Evolutionary conservation across 2,329 filamentous ascomycete species (phyloP).

Genomic region (Arthrobotrys pseudoclavata): DNA sequence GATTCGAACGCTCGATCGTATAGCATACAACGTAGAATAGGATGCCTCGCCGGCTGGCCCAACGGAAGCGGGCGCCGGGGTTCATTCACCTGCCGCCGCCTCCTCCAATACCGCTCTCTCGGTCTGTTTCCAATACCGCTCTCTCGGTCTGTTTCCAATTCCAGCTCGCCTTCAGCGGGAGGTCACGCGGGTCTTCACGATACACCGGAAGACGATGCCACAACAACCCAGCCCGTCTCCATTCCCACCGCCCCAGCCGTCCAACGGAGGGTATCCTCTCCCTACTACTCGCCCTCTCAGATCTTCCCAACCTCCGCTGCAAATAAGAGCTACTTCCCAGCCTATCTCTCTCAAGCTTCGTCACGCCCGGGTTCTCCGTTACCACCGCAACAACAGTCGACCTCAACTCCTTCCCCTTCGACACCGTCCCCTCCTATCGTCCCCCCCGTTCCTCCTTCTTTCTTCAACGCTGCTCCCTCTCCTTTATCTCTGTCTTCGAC

Average conservation of each 20-base stretch:
- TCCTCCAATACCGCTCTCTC: slow-evolving; percentile 5
- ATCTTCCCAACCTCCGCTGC: slow-evolving; percentile 32
- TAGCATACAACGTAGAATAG: neutral
- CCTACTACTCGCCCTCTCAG: slow-evolving; percentile 55
- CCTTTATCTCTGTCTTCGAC: slow-evolving; percentile 5
- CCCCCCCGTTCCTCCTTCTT: slow-evolving; percentile 19
- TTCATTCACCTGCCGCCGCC: slow-evolving; percentile 52
- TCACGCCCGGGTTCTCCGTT: neutral
- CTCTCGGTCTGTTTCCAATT: neutral
- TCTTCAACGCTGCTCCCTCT: slow-evolving; percentile 23
- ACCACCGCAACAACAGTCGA: neutral
- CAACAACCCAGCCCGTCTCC: slow-evolving; percentile 16
- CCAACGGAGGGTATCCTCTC: slow-evolving; percentile 24
- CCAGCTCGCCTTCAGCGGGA: neutral
- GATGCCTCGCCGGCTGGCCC: slow-evolving; percentile 29
- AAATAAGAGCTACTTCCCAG: slow-evolving; percentile 53
- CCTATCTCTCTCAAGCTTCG: slow-evolving; percentile 27
- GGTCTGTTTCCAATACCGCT: slow-evolving; percentile 4
- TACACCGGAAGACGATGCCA: neutral
- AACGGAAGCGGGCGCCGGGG: slow-evolving; percentile 41
- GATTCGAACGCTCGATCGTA: neutral
- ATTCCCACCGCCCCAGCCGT: slow-evolving; percentile 27
- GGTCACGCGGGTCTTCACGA: slow-evolving; percentile 23
- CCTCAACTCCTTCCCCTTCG: slow-evolving; percentile 2
- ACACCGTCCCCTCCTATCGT: slow-evolving; percentile 24